Conservation (phyloP, 176 grass and related monocot genomes). For the Triticum urartu region DNA sequence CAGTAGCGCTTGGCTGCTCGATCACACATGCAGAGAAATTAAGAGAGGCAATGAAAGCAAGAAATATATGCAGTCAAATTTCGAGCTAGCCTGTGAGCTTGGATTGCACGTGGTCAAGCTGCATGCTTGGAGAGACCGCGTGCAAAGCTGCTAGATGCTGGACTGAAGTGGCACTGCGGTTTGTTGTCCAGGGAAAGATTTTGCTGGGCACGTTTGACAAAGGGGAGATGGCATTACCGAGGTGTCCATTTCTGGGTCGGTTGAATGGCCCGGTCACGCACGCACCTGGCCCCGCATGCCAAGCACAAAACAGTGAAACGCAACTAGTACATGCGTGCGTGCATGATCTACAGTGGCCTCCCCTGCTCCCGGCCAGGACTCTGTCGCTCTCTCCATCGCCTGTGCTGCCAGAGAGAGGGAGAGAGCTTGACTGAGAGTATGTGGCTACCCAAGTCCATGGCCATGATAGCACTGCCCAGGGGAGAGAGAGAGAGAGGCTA, state of each 20-base stretch:
- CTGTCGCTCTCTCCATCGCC: background rate
- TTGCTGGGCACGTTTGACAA: slow-evolving; percentile 50
- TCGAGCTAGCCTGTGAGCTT: background rate
- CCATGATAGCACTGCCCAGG: slow-evolving; percentile 23
- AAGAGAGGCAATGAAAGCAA: background rate
- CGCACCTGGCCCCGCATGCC: background rate
- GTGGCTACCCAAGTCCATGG: slow-evolving; percentile 4
- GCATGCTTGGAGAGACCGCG: background rate
- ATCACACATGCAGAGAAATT: background rate
- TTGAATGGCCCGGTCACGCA: slow-evolving; percentile 26
- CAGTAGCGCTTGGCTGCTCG: background rate
- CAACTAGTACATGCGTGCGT: background rate
- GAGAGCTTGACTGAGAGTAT: background rate
- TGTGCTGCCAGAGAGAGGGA: background rate
- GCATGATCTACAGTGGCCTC: slow-evolving; percentile 17
- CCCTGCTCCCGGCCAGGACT: slow-evolving; percentile 31
- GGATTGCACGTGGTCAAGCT: slow-evolving; percentile 16
- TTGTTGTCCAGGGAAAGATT: slow-evolving; percentile 43
- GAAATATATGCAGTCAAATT: background rate
- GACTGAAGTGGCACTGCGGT: slow-evolving; percentile 15
- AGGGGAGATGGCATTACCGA: slow-evolving; percentile 29
- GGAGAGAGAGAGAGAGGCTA: no score
- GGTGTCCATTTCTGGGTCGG: slow-evolving; percentile 21
- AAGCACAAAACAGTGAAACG: slow-evolving; percentile 30
- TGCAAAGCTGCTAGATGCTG: background rate